Evolutionary conservation across 2,329 filamentous ascomycete species (phyloP).

Genomic region (Cordyceps tenuipes): DNA sequence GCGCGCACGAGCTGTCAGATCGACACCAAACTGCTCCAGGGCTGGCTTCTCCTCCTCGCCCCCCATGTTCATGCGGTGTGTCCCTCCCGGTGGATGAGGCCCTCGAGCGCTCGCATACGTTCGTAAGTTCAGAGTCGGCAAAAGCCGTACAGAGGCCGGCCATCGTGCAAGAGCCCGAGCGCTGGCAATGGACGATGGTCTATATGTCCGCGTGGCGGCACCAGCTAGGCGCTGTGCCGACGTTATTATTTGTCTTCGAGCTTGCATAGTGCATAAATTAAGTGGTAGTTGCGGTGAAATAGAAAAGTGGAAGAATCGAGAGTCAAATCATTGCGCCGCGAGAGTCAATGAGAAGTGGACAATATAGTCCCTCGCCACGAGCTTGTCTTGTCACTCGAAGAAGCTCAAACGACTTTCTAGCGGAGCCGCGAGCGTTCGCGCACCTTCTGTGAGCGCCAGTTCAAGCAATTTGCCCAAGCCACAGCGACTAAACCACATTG

Average conservation of each 20-base stretch:
- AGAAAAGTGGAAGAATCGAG: background rate
- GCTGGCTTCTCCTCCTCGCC: conserved; percentile 72
- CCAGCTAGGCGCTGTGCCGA: conserved; percentile 31
- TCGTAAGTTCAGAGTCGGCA: conserved; percentile 36
- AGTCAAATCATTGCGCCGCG: background rate
- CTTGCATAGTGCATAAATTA: conserved; percentile 28
- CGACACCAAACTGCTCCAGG: conserved; percentile 82
- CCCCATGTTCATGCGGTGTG: conserved; percentile 86
- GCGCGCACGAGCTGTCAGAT: conserved; percentile 76
- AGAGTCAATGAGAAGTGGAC: background rate
- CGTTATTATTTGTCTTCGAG: conserved; percentile 30
- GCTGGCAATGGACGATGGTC: conserved; percentile 21
- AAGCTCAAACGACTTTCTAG: conserved; percentile 19
- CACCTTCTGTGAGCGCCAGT: conserved; percentile 24
- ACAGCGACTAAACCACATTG: background rate
- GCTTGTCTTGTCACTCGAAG: conserved; percentile 9
- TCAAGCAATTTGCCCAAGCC: conserved; percentile 10
- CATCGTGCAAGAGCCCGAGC: conserved; percentile 5
- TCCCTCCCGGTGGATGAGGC: conserved; percentile 83
- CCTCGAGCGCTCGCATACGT: conserved; percentile 63
- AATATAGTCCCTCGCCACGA: conserved; percentile 10
- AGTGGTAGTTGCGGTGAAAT: background rate
- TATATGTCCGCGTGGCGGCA: conserved; percentile 21
- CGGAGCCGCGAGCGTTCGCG: conserved; percentile 29
- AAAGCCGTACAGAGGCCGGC: conserved; percentile 18